Evolutionary conservation across 495 filamentous ascomycete species (phyloP).

Genomic region (Hyaloscypha finlandica): DNA sequence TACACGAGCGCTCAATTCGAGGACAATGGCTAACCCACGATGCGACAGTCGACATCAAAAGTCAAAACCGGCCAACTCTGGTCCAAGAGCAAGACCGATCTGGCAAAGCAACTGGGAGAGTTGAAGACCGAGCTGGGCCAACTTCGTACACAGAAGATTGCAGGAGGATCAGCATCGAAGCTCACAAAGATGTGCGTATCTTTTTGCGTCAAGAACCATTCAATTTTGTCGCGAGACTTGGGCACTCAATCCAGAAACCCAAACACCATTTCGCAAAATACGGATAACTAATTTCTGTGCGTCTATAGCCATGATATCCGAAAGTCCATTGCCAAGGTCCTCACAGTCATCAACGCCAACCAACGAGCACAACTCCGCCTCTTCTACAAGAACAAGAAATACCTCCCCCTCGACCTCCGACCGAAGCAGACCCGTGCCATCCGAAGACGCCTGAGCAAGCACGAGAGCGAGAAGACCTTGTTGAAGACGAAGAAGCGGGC

Average conservation of each 20-base stretch:
- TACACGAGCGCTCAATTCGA: not conserved
- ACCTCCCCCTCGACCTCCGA: slow-evolving; percentile 94
- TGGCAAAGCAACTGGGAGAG: slow-evolving; percentile 89
- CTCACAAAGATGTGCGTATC: slow-evolving; percentile 90
- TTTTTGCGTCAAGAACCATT: not conserved
- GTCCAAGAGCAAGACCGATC: slow-evolving; percentile 98
- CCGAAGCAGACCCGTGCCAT: slow-evolving; percentile 96
- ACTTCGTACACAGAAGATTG: slow-evolving; percentile 96
- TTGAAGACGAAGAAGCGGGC: slow-evolving; percentile 93
- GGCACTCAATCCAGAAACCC: not conserved
- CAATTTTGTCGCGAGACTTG: slow-evolving; percentile 17
- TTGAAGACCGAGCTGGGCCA: slow-evolving; percentile 92
- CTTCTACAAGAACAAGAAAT: slow-evolving; percentile 99
- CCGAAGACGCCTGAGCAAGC: slow-evolving; percentile 84
- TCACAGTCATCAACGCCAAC: slow-evolving; percentile 99
- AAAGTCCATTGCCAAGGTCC: slow-evolving; percentile 97
- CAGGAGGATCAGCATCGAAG: slow-evolving; percentile 87
- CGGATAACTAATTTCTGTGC: not conserved
- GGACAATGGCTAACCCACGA: slow-evolving; percentile 26
- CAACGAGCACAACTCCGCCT: slow-evolving; percentile 96
- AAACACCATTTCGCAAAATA: not conserved
- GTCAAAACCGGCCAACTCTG: slow-evolving; percentile 95
- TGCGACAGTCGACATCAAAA: slow-evolving; percentile 76
- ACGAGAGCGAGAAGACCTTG: slow-evolving; percentile 78
- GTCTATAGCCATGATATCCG: slow-evolving; percentile 87